Conservation (phyloP, 805 yeast genomes). For the Candida odintsovae region DNA sequence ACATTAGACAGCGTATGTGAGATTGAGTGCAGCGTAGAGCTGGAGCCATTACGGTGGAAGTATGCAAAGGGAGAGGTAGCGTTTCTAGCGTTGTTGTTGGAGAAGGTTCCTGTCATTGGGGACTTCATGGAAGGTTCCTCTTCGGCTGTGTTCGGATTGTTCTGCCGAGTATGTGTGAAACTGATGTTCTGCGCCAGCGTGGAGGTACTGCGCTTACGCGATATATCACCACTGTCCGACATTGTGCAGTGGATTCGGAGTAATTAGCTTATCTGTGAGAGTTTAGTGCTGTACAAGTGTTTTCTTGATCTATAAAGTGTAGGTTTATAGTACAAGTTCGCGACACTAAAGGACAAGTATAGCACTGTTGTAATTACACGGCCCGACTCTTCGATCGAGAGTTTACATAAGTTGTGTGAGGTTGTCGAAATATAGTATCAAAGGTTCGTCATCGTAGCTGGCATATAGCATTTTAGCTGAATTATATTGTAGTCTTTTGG, state of each 20-base stretch:
- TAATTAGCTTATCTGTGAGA: no score
- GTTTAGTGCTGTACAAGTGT: no score
- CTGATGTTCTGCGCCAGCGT: conserved; percentile 23
- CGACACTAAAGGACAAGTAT: no score
- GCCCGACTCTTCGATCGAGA: no score
- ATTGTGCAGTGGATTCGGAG: no score
- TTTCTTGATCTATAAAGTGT: no score
- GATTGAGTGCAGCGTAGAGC: conserved; percentile 20
- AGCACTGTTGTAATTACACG: no score
- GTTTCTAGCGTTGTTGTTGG: neutral
- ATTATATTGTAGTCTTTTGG: no score
- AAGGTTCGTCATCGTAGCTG: no score
- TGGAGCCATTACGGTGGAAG: conserved; percentile 16
- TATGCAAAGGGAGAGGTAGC: conserved; percentile 8
- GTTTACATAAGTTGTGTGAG: no score
- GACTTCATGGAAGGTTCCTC: neutral
- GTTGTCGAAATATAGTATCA: no score
- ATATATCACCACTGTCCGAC: neutral
- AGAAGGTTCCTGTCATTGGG: neutral
- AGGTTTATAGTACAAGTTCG: neutral
- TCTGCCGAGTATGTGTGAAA: conserved; percentile 20
- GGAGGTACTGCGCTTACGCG: conserved; percentile 21
- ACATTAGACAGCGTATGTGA: conserved; percentile 22
- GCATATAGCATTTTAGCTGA: no score
- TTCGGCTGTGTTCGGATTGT: neutral